A percentile compares a stretch with the other conserved stretches of the same genome.
Evolutionary conservation across 73 alveolate species (phyloP).

Genomic region (Paramecium pentaurelia): DNA sequence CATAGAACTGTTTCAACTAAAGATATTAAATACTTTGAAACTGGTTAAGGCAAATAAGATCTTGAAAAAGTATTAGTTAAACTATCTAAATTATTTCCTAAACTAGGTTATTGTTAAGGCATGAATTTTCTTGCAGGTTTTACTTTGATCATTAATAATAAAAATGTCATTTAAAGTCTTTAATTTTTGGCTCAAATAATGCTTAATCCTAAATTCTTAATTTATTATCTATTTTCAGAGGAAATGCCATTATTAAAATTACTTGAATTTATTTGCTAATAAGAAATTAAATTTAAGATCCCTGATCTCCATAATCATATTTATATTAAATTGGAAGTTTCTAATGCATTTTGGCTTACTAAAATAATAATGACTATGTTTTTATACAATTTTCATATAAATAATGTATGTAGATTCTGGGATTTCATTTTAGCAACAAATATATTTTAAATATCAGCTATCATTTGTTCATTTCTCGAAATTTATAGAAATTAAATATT

Average conservation of each 20-base stretch:
- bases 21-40: not conserved
- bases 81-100: not conserved
- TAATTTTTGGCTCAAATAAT: not conserved
- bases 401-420: not conserved
- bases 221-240: not conserved
- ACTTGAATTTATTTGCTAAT: not conserved
- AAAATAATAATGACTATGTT: slow-evolving; percentile 23
- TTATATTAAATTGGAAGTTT: not conserved
- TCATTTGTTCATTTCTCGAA: not conserved
- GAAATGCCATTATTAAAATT: not conserved
- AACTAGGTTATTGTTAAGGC: slow-evolving; percentile 22
- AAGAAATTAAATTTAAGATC: not conserved
- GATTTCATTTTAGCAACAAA: not conserved
- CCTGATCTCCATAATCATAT: not conserved
- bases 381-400: not conserved
- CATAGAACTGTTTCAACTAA: not conserved
- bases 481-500: not conserved
- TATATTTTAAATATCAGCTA: not conserved
- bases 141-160: not conserved
- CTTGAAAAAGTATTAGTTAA: not conserved
- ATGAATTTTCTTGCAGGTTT: slow-evolving; percentile 38
- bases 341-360: slow-evolving; percentile 9
- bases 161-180: not conserved
- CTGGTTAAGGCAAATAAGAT: not conserved
- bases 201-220: not conserved